Percentiles rank a stretch among this genome's conserved stretches.
Evolutionary conservation across 1,284 basidiomycete genomes (phyloP).

Genomic region (Moesziomyces sp.): DNA sequence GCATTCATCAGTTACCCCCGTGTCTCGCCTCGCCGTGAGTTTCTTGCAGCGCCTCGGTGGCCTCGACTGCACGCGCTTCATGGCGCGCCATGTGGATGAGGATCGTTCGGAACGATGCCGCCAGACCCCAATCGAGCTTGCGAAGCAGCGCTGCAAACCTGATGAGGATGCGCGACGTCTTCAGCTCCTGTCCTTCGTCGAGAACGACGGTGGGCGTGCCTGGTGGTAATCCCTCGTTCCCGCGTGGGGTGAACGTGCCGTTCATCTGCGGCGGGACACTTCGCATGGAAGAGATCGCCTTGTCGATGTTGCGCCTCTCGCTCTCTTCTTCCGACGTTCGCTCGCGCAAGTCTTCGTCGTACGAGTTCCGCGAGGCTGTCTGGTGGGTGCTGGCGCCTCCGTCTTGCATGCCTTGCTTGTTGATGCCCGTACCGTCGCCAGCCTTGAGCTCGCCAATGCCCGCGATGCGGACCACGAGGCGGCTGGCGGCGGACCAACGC

Average conservation of each 20-base stretch:
- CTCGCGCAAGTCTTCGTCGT: not conserved
- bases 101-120: constrained; percentile 11
- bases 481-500: constrained; percentile 2
- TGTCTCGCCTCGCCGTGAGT: not conserved
- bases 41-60: not conserved
- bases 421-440: not conserved
- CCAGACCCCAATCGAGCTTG: constrained; percentile 21
- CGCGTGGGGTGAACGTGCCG: not conserved
- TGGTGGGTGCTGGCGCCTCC: not conserved
- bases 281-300: too few species aligned
- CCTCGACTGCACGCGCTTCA: constrained; percentile 1
- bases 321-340: not conserved
- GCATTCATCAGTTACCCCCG: not conserved
- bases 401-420: not conserved
- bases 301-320: not conserved
- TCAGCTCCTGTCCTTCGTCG: not conserved
- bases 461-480: not conserved
- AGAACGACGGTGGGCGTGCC: not conserved
- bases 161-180: constrained; percentile 12
- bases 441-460: constrained; percentile 11
- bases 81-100: constrained; percentile 22
- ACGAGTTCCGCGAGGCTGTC: not conserved
- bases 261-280: not conserved
- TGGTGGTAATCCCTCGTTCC: not conserved
- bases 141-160: constrained; percentile 8